phyloP scores from a whole-genome alignment of 257 asterid species.

The Mitragyna speciosa region DNA sequence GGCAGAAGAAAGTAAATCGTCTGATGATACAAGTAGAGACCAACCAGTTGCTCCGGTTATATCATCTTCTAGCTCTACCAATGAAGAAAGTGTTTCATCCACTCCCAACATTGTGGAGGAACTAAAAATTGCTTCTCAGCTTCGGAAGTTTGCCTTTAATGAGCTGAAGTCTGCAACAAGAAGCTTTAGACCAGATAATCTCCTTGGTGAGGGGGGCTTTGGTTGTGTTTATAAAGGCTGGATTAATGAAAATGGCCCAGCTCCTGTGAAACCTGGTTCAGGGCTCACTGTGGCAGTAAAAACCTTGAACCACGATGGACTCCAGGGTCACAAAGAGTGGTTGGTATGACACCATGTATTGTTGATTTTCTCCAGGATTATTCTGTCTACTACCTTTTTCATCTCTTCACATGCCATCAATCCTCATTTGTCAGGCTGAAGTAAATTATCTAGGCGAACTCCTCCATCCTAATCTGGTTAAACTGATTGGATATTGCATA shows the following conservation, averaged over 20 bases:
- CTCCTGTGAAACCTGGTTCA: conserved; percentile 98
- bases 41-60: conserved; percentile 59
- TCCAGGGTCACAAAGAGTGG: conserved; percentile 99
- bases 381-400: conserved; percentile 3
- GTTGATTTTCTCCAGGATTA: conserved; percentile 18
- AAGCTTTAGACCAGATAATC: conserved; percentile 93
- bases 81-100: conserved; percentile 68
- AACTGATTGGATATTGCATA: conserved; percentile 86
- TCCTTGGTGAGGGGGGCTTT: conserved; percentile 98
- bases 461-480: conserved; percentile 87
- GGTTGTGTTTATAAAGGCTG: conserved; percentile 98
- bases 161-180: conserved; percentile 91
- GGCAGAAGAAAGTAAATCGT: conserved; percentile 61
- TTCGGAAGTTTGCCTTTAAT: conserved; percentile 75
- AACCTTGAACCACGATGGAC: conserved; percentile 91
- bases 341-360: conserved; percentile 57
- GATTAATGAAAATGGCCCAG: conserved; percentile 98
- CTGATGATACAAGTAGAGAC: conserved; percentile 58
- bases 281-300: conserved; percentile 98
- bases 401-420: conserved; percentile 6
- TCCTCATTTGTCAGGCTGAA: conserved; percentile 74
- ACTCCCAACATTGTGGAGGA: conserved; percentile 78
- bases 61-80: conserved; percentile 69
- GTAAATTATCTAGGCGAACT: conserved; percentile 93
- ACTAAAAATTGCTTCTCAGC: conserved; percentile 77